Base-by-base conservation (phyloP, 2,329 filamentous ascomycete species). In the Colletotrichum cuscutae region DNA sequence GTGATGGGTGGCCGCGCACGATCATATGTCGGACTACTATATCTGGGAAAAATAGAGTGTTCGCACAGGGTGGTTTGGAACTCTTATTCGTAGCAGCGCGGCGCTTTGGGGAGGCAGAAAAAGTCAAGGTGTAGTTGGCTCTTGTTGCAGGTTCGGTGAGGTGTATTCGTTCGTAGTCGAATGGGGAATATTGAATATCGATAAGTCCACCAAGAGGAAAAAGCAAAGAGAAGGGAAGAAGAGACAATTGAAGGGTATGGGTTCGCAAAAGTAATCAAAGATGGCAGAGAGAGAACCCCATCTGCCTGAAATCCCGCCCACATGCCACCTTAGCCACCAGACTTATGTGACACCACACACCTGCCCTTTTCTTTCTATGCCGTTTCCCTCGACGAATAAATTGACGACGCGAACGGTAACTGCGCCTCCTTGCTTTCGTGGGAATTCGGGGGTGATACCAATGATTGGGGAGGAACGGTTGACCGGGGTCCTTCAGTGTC, bases 341-440 rank as follows among this genome's bases (percentile, higher is more conserved):
- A 12, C 35, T 65, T 56, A 56, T 26, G 52, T 46, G 62, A 63
- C 61, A 63, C 46, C 28, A 63, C 28, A 42, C 32, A 19, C 46
- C 46, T 53, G 46, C 28, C 49, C n/a, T 22, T 54, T 46, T 26
- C 42, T 63, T 52, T 37, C 32, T 11, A 13, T 54, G 37, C 37
- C 15, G 12, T 54, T 13, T 26, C 52, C 22, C 11, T 54, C 24
- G 15, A 42, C 37, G 37, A 42, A 19, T 54, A 26, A 65, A 59
- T 30, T 59, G 65, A 64, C 59, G 65, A 69, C 59, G 65, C 57
- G 70, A 62, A 56, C 65, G 56, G 52, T 53, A 54, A 63, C 70
- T 72, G 70, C 70, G 70, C 70, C 70, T 70, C 70, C 70, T 52
- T 65, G 66, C 70, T 70, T 70, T 70, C 60, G 56, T 68, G 69